Evolutionary conservation across 179 eudicot genomes (phyloP), one percentile per base, ranked within the genome.

Genomic region (Beta lomatogona): DNA sequence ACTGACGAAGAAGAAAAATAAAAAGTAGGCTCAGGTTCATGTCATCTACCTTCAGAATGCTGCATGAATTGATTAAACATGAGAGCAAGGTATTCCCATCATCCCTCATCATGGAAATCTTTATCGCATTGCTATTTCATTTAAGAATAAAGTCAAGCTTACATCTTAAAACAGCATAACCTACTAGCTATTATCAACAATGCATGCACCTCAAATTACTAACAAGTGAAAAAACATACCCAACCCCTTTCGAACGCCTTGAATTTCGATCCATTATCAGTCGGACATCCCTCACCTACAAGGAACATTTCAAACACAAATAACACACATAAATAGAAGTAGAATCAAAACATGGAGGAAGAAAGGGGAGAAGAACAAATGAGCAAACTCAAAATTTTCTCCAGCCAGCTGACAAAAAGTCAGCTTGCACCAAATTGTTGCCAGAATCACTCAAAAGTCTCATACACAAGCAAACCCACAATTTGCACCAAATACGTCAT

Each of bases 51-150:
- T 88, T 89, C 81, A 88, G 70, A 82, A 81, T 69, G 89, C 91
- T 82, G 88, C 87, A 91, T 85, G 85, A 86, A 89, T 83, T 86
- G 91, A 80, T 80, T 83, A 86, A 89, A 87, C 92, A 90, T 89
- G 90, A 89, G 89, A 84, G 91, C 91, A 85, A 89, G 89, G 88
- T 83, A 88, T 83, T 83, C 88, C 91, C 92, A 91, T 84, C 92
- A 88, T 89, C 87, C 91, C 87, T 84, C 93, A 91, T 87, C 93
- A 89, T 88, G 89, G 86, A 86, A 71, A 79, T 87, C 90, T 89
- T 90, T 90, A 90, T 86, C 85, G 93, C 93, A 87, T 82, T 85
- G 85, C 93, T 89, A 89, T 76, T 90, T 87, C 89, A 89, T 85
- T 90, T 87, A 87, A 89, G 83, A 87, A 86, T 87, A 83, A 82